Conservation (phyloP, 176 grass and related monocot species). For the barley (Hordeum vulgare) region MorexV3_pseudomolecules_assembly NC_058523.1:352312679-352313178, state of each 20-base stretch:
- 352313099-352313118: conserved; percentile 68
- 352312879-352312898: background rate
- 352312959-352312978: background rate
- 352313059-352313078: conserved; percentile 1
- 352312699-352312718: background rate
- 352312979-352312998: background rate
- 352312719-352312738: background rate
- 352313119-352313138: conserved; percentile 60
- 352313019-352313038: background rate
- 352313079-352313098: conserved; percentile 68
- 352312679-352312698: background rate
- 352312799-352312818: background rate
- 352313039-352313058: background rate
- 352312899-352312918: background rate
- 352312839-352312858: background rate
- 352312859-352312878: background rate
- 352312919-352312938: background rate
- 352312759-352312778: background rate
- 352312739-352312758: background rate
- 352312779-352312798: background rate
- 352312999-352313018: too few relatives aligned
- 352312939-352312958: background rate
- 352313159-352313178: conserved; percentile 73
- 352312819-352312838: background rate
- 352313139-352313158: conserved; percentile 72